phyloP scores from a whole-genome alignment of 345 rosid species.

The Syzygium aqueum region DNA sequence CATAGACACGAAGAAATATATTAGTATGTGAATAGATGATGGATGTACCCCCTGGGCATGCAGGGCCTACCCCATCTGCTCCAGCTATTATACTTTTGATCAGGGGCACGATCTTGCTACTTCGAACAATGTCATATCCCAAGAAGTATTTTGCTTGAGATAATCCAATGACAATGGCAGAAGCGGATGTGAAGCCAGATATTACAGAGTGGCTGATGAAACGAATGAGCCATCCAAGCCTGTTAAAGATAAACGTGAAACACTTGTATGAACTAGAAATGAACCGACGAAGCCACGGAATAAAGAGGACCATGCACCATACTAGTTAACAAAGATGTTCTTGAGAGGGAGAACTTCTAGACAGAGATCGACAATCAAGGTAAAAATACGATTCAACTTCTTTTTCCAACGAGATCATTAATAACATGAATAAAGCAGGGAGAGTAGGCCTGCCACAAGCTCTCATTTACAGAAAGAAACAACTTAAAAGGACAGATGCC shows the following conservation, averaged over 20 bases:
- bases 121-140: constrained; percentile 72
- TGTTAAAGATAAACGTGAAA: constrained; percentile 8
- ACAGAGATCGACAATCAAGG: not conserved
- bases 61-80: constrained; percentile 54
- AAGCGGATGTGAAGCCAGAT: constrained; percentile 94
- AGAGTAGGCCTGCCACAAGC: not conserved
- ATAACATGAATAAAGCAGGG: not conserved
- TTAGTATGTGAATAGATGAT: not conserved
- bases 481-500: not conserved
- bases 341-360: not conserved
- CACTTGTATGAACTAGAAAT: not conserved
- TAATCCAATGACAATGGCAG: constrained; percentile 91
- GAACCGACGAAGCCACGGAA: not conserved
- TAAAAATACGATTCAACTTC: not conserved
- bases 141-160: constrained; percentile 94
- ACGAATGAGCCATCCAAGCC: constrained; percentile 99
- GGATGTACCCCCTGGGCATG: not conserved
- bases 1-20: not conserved
- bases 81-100: constrained; percentile 89
- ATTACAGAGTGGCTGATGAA: constrained; percentile 98
- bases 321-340: not conserved
- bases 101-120: constrained; percentile 88
- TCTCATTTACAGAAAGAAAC: not conserved
- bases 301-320: not conserved
- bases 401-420: not conserved